These are phyloP conservation scores for Fusarium sp. DNA, from an alignment of 2,329 filamentous ascomycete species.

Conservation along the genomic window DNA sequence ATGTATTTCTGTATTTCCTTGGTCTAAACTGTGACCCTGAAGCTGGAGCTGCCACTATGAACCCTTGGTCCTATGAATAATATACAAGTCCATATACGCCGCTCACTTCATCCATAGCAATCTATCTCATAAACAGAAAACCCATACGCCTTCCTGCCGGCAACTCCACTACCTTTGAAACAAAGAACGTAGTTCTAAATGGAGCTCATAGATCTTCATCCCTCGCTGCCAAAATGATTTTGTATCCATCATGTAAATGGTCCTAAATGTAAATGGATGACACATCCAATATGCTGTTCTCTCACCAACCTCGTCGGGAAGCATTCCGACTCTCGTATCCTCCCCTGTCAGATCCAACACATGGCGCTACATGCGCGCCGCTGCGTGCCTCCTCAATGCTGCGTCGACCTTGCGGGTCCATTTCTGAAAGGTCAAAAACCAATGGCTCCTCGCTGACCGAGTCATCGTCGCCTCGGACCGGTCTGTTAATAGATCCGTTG, in stretches of 20 bases:
- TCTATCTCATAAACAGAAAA: slow-evolving; percentile 18
- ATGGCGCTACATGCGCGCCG: slow-evolving; percentile 48
- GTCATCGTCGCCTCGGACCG: slow-evolving; percentile 57
- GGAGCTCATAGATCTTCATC: slow-evolving; percentile 6
- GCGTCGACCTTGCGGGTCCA: slow-evolving; percentile 68
- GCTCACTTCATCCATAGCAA: slow-evolving; percentile 24
- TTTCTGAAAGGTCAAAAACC: slow-evolving; percentile 78
- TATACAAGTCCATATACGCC: slow-evolving; percentile 30
- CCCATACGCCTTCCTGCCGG: slow-evolving; percentile 30
- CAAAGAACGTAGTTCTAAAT: slow-evolving; percentile 20
- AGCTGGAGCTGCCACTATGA: slow-evolving; percentile 3
- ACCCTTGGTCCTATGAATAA: slow-evolving; percentile 8
- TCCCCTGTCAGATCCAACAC: slow-evolving; percentile 51
- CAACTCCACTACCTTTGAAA: slow-evolving; percentile 33
- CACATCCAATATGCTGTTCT: slow-evolving; percentile 10
- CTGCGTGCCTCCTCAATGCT: slow-evolving; percentile 67
- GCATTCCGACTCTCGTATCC: slow-evolving; percentile 55
- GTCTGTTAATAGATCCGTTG: slow-evolving; percentile 53
- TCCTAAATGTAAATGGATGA: slow-evolving; percentile 17
- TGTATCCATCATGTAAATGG: slow-evolving; percentile 19
- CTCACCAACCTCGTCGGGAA: slow-evolving; percentile 53
- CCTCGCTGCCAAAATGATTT: slow-evolving; percentile 6
- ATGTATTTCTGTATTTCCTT: neutral
- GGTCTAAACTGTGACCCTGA: neutral
- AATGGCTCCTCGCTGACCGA: slow-evolving; percentile 74